Evolutionary conservation across 345 rosid species (phyloP).

Genomic region (Tarenaya hassleriana): DNA sequence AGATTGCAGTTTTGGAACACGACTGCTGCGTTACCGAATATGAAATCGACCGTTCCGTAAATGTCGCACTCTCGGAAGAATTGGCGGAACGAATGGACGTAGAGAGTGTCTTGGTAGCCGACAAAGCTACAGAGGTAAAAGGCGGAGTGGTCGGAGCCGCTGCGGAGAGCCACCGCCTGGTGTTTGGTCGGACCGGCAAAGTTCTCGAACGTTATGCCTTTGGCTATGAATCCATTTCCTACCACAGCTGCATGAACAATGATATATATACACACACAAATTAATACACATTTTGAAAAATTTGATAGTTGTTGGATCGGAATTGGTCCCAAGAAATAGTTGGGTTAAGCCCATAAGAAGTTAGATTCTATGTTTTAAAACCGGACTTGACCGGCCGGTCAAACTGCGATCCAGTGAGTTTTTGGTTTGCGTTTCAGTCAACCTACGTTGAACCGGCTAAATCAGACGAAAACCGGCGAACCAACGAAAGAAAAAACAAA

Average conservation of each 20-base stretch:
- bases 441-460: too few species aligned
- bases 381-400: too few species aligned
- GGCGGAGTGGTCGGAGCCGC: constrained; percentile 64
- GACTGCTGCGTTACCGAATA: constrained; percentile 68
- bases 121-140: constrained; percentile 65
- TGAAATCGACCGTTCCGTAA: constrained; percentile 69
- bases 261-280: too few species aligned
- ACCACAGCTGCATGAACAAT: constrained; percentile 45
- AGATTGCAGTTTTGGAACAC: constrained; percentile 63
- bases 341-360: background rate
- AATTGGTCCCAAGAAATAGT: background rate
- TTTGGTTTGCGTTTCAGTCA: too few species aligned
- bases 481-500: too few species aligned
- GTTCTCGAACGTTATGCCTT: constrained; percentile 66
- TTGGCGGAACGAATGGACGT: constrained; percentile 57
- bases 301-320: background rate
- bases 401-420: too few species aligned
- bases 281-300: background rate
- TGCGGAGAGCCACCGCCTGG: constrained; percentile 81
- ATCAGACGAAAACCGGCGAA: too few species aligned
- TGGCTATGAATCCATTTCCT: constrained; percentile 71
- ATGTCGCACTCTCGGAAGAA: constrained; percentile 73
- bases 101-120: constrained; percentile 76
- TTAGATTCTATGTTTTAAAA: too few species aligned
- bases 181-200: constrained; percentile 70